Conservation (phyloP, 805 yeast species). For the Lipomyces yamadae region DNA sequence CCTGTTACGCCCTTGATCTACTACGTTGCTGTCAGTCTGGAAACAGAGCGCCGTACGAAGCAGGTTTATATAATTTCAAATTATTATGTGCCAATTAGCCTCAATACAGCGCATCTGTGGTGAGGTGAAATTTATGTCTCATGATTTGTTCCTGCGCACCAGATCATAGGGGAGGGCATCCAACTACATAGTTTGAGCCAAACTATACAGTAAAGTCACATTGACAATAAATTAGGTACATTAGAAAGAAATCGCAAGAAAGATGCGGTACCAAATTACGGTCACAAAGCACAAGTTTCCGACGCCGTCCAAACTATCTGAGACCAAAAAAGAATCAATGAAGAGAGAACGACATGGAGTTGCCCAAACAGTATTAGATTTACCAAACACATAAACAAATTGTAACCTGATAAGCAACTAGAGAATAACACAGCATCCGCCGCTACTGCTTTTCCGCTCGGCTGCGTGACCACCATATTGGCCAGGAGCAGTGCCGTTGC, state of each 20-base stretch:
- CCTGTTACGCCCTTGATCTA: no score
- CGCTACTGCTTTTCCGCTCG: conserved; percentile 29
- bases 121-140: no score
- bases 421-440: conserved; percentile 31
- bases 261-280: neutral
- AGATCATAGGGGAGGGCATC: neutral
- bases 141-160: neutral
- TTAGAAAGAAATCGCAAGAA: neutral
- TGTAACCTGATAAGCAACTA: conserved; percentile 7
- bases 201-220: neutral
- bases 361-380: conserved; percentile 1
- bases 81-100: neutral
- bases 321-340: neutral
- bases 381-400: neutral
- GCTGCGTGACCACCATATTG: conserved; percentile 11
- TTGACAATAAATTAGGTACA: neutral
- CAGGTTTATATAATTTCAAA: neutral
- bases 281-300: neutral
- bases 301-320: neutral
- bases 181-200: neutral
- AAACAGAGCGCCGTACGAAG: no score
- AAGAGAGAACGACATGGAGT: neutral
- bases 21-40: no score
- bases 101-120: neutral
- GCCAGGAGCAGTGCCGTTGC: conserved; percentile 17